Percentiles rank a stretch among this genome's conserved stretches.
Conservation (phyloP, 2,329 filamentous ascomycete species). For the Fusarium pseudograminearum region DNA sequence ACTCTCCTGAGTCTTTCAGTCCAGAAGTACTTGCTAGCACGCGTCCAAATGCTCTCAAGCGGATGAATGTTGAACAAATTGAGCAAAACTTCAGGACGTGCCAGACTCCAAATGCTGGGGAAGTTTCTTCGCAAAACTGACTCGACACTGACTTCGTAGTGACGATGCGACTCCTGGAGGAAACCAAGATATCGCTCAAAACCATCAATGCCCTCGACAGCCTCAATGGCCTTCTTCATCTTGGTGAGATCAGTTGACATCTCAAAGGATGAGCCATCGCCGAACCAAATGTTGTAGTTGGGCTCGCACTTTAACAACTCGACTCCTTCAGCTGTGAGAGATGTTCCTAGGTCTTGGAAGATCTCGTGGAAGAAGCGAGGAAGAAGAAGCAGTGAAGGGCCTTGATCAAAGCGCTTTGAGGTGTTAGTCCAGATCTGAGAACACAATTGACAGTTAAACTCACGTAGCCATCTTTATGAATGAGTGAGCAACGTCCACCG, state of each 20-base stretch:
- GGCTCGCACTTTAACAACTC: slow-evolving; percentile 77
- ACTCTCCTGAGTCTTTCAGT: slow-evolving; percentile 76
- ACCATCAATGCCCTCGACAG: slow-evolving; percentile 77
- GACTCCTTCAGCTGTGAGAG: slow-evolving; percentile 73
- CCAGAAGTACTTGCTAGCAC: slow-evolving; percentile 75
- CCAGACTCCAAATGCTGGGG: slow-evolving; percentile 67
- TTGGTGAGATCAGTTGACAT: slow-evolving; percentile 75
- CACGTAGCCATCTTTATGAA: slow-evolving; percentile 66
- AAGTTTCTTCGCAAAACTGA: slow-evolving; percentile 78
- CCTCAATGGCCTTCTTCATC: slow-evolving; percentile 79
- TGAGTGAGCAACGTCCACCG: slow-evolving; percentile 77
- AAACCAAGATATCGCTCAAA: slow-evolving; percentile 77
- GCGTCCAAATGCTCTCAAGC: slow-evolving; percentile 76
- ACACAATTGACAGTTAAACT: background rate
- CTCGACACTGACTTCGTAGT: slow-evolving; percentile 75
- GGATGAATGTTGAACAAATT: slow-evolving; percentile 74
- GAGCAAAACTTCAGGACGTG: slow-evolving; percentile 67
- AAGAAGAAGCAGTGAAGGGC: slow-evolving; percentile 78
- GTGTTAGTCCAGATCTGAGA: background rate
- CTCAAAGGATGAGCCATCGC: slow-evolving; percentile 72
- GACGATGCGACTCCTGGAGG: slow-evolving; percentile 73
- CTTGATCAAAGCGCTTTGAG: slow-evolving; percentile 76
- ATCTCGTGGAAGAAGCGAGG: slow-evolving; percentile 77
- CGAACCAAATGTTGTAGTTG: slow-evolving; percentile 81
- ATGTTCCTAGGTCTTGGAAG: slow-evolving; percentile 76